Evolutionary conservation across 371 early-diverging fungal species (phyloP).

Genomic region (Mycotypha africana): DNA sequence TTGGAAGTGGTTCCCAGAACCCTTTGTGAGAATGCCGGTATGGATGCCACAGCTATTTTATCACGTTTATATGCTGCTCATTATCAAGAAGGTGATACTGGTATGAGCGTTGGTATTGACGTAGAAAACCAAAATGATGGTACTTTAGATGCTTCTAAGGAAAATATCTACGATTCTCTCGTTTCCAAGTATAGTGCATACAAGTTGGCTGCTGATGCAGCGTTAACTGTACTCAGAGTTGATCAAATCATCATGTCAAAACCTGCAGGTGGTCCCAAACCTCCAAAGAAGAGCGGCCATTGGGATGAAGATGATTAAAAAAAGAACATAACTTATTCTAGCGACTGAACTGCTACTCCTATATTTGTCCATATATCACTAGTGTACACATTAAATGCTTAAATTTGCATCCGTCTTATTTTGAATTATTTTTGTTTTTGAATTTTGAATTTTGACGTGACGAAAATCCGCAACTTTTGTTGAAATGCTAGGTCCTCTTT

Average conservation of each 20-base stretch:
- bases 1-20: constrained; percentile 95
- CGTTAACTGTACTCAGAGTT: constrained; percentile 91
- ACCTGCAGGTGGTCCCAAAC: constrained; percentile 95
- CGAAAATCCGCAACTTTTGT: no score
- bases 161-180: constrained; percentile 77
- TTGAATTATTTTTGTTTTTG: constrained; percentile 3
- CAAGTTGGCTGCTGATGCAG: constrained; percentile 88
- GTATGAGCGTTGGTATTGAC: constrained; percentile 63
- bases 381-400: no score
- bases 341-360: no score
- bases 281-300: constrained; percentile 81
- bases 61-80: constrained; percentile 95
- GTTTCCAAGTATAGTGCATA: constrained; percentile 84
- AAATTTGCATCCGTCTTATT: no score
- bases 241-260: constrained; percentile 99
- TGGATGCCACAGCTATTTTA: constrained; percentile 92
- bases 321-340: no score
- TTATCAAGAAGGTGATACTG: constrained; percentile 59
- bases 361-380: no score
- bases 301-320: constrained; percentile 85
- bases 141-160: constrained; percentile 72
- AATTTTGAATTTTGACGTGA: background rate
- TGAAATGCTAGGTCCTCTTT: no score
- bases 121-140: constrained; percentile 78
- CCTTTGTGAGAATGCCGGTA: constrained; percentile 93